Evolutionary conservation across 2,329 filamentous ascomycete genomes (phyloP), one percentile per base, ranked within the genome.

Genomic region (Fusarium sp.): DNA sequence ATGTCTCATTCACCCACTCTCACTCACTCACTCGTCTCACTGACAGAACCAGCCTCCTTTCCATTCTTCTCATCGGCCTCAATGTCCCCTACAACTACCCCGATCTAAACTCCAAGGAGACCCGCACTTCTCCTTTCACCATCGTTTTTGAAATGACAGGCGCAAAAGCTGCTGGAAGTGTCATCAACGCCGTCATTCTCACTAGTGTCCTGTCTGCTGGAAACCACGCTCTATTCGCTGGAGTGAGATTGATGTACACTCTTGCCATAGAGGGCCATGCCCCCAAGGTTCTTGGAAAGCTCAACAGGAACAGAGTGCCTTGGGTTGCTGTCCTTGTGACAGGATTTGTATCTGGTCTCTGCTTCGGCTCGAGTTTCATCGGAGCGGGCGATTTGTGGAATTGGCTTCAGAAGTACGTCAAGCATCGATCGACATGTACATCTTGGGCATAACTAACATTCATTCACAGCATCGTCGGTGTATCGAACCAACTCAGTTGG

Each of bases 401-500:
- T 2, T 92, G 90, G 90, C 81, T 92, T 24, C 90, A 92, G 77
- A 91, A 92, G 86, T 88, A 80, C 76, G 83, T 41, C 39, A n/a
- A 41, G 22, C 39, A n/a, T n/a, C 39, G 39, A n/a, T 12, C 36
- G 18, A 3, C 36, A 39, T 39, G 10, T 15, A n/a, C 32, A 41
- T 41, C 22, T 41, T 41, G 13, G 22, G 22, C 13, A n/a, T 17
- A 48, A 9, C 45, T 79, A 68, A 77, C 73, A 28, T 56, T 11
- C 18, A 5, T 56, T 11, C 22, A 5, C 55, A 87, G 86, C 66
- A 87, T 92, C 51, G 89, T 92, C 62, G 90, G 90, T 17, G 90
- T 92, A 1, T 91, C 90, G 0, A 92, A 92, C 78, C 90, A 92
- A 80, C 82, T 92, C 9, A 89, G 89, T 56, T 92, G 91, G 90